A percentile compares a stretch with the other conserved stretches of the same genome.
Evolutionary conservation across 2,329 filamentous ascomycete species (phyloP).

Genomic region (Zymoseptoria pseudotritici): DNA sequence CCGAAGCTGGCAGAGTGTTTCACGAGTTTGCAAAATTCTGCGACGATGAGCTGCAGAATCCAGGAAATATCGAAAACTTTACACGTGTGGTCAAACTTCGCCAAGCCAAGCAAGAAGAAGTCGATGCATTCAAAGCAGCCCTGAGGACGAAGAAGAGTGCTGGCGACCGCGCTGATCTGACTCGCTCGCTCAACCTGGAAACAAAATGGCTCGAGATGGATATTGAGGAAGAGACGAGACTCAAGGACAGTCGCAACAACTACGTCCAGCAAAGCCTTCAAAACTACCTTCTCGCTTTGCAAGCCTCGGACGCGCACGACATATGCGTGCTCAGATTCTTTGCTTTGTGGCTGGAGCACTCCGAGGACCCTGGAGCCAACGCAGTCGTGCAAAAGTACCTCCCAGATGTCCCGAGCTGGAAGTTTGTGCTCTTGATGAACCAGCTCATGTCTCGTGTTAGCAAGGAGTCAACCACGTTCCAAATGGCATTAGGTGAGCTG

Average conservation of each 20-base stretch:
- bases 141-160: slow-evolving; percentile 35
- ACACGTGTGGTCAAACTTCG: slow-evolving; percentile 70
- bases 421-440: slow-evolving; percentile 90
- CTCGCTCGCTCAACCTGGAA: slow-evolving; percentile 61
- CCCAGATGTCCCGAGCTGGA: slow-evolving; percentile 70
- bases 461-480: slow-evolving; percentile 62
- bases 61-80: slow-evolving; percentile 77
- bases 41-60: slow-evolving; percentile 84
- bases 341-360: slow-evolving; percentile 86
- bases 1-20: slow-evolving; percentile 78
- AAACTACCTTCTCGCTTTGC: slow-evolving; percentile 82
- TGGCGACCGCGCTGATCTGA: slow-evolving; percentile 47
- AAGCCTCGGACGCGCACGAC: slow-evolving; percentile 79
- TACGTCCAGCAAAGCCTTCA: slow-evolving; percentile 85
- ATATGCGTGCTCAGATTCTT: slow-evolving; percentile 88
- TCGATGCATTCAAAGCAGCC: slow-evolving; percentile 62
- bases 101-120: slow-evolving; percentile 73
- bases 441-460: slow-evolving; percentile 91
- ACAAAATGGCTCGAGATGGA: slow-evolving; percentile 87
- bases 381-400: slow-evolving; percentile 65
- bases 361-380: slow-evolving; percentile 66
- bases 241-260: slow-evolving; percentile 67
- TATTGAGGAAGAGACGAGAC: slow-evolving; percentile 72
- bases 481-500: slow-evolving; percentile 63
- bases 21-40: slow-evolving; percentile 95